Conservation (phyloP, 1,284 basidiomycete genomes). For the Austroboletus olivaceoglutinosus region DNA sequence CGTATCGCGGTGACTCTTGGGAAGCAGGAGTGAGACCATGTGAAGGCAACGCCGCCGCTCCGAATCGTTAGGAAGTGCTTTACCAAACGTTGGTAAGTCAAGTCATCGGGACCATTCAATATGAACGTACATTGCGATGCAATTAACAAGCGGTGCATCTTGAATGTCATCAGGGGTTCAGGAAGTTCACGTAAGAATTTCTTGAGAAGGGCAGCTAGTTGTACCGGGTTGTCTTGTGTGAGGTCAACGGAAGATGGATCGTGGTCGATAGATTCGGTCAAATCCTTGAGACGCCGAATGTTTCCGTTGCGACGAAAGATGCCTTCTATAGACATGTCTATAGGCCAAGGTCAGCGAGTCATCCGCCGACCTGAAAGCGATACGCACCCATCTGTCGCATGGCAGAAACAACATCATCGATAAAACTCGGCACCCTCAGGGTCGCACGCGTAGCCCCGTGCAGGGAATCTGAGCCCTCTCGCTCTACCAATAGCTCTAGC, state of each 20-base stretch:
- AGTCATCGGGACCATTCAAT: constrained; percentile 1
- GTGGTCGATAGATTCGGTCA: constrained; percentile 91
- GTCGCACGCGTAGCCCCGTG: constrained; percentile 86
- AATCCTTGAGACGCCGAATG: constrained; percentile 87
- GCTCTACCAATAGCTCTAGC: constrained; percentile 92
- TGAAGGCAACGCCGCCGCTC: constrained; percentile 87
- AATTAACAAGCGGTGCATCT: constrained; percentile 87
- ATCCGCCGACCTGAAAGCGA: constrained; percentile 2
- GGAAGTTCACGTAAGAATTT: constrained; percentile 96
- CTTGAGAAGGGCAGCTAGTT: constrained; percentile 95
- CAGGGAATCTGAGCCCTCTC: constrained; percentile 91
- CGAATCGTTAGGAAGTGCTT: constrained; percentile 72
- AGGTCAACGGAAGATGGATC: constrained; percentile 90
- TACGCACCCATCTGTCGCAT: constrained; percentile 98
- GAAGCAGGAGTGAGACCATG: constrained; percentile 83
- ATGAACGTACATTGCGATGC: constrained; percentile 76
- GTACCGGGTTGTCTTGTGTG: constrained; percentile 94
- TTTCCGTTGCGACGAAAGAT: constrained; percentile 99
- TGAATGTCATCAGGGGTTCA: constrained; percentile 94
- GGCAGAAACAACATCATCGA: constrained; percentile 96
- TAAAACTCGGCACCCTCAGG: constrained; percentile 91
- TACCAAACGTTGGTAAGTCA: constrained; percentile 12
- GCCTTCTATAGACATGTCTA: constrained; percentile 98
- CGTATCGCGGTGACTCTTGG: constrained; percentile 93
- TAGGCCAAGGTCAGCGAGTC: constrained; percentile 1